Evolutionary conservation across 75 land plant species (phyloP).

Genomic region (Selaginella moellendorffii): DNA sequence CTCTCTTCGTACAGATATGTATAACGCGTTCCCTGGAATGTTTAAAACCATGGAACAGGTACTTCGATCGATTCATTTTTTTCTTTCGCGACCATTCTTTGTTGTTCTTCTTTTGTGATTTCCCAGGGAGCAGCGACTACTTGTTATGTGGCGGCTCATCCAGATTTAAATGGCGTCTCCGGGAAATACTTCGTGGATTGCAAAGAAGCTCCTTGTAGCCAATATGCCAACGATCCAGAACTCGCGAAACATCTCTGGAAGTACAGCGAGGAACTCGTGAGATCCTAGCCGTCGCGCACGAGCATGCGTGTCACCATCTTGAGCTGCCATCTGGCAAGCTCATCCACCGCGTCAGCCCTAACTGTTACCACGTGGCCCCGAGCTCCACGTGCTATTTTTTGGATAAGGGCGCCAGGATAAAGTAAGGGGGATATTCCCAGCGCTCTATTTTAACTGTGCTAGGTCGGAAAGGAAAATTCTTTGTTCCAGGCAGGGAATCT

Average conservation of each 20-base stretch:
- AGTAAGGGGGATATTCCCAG: too few relatives aligned
- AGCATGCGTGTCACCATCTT: conserved; percentile 18
- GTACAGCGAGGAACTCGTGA: background rate
- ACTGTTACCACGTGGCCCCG: too few relatives aligned
- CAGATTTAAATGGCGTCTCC: conserved; percentile 22
- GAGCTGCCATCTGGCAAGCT: conserved; percentile 40
- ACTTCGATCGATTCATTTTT: background rate
- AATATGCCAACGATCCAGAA: conserved; percentile 30
- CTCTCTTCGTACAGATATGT: background rate
- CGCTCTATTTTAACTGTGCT: too few relatives aligned
- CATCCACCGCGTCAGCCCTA: conserved; percentile 15
- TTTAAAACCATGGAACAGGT: background rate
- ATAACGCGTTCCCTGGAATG: background rate
- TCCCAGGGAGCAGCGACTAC: conserved; percentile 67
- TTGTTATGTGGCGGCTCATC: conserved; percentile 43
- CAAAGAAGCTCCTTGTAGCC: conserved; percentile 33
- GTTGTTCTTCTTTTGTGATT: background rate
- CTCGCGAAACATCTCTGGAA: conserved; percentile 32
- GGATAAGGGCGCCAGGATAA: too few relatives aligned
- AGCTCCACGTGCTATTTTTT: too few relatives aligned
- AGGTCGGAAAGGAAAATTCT: too few relatives aligned
- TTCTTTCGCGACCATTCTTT: background rate
- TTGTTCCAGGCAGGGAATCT: too few relatives aligned
- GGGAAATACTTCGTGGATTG: conserved; percentile 56
- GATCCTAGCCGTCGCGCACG: conserved; percentile 20